phyloP scores from a whole-genome alignment of 345 rosid species.

The Moricandia moricandioides region DNA sequence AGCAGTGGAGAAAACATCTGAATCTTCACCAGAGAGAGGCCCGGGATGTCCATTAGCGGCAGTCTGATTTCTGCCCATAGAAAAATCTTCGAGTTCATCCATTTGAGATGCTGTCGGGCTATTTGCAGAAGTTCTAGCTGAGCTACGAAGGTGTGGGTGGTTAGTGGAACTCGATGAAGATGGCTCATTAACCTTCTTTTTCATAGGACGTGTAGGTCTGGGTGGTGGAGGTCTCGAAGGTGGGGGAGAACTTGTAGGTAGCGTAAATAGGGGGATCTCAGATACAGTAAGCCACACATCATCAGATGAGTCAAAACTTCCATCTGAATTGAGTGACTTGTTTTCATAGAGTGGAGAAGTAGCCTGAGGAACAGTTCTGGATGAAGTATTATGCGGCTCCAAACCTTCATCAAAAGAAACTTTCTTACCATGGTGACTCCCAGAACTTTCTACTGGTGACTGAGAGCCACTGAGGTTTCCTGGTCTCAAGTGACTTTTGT shows the following conservation, averaged over 20 bases:
- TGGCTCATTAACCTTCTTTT: constrained; percentile 56
- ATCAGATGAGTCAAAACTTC: constrained; percentile 52
- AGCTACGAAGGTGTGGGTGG: constrained; percentile 44
- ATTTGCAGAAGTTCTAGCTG: constrained; percentile 42
- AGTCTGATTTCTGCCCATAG: constrained; percentile 44
- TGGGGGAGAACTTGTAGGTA: constrained; percentile 79
- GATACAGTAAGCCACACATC: constrained; percentile 92
- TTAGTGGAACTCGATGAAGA: constrained; percentile 47
- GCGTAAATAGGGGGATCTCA: constrained; percentile 87
- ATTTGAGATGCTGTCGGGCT: constrained; percentile 53
- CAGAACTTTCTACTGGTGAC: constrained; percentile 41
- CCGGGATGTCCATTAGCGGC: constrained; percentile 37
- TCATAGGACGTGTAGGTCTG: constrained; percentile 61
- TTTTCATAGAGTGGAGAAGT: constrained; percentile 47
- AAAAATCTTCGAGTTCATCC: constrained; percentile 80
- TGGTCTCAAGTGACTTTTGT: constrained; percentile 54
- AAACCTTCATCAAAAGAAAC: constrained; percentile 43
- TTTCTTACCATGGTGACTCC: constrained; percentile 42
- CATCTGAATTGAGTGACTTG: constrained; percentile 48
- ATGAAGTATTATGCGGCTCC: constrained; percentile 44
- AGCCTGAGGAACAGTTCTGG: constrained; percentile 37
- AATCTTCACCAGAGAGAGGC: constrained; percentile 50
- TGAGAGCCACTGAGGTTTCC: constrained; percentile 42
- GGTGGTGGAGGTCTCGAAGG: constrained; percentile 99
- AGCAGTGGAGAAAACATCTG: constrained; percentile 61